These are phyloP conservation scores for Termitomyces sp. DNA, from an alignment of 768 basidiomycete species.

Conservation along the genomic window DNA sequence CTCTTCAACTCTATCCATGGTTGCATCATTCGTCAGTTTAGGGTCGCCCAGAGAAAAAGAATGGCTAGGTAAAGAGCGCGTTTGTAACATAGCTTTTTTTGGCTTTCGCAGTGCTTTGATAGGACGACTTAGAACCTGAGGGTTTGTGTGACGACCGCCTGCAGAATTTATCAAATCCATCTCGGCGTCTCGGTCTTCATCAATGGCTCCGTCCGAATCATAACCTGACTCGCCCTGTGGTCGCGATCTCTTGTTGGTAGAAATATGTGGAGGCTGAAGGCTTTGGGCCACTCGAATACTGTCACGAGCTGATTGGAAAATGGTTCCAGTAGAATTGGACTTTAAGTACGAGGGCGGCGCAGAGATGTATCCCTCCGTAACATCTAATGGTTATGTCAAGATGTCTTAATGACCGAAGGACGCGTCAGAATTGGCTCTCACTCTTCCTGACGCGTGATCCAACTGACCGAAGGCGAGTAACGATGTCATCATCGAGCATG, in stretches of 20 bases:
- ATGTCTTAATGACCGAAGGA: slow-evolving; percentile 14
- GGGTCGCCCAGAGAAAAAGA: slow-evolving; percentile 11
- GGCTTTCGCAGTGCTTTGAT: slow-evolving; percentile 36
- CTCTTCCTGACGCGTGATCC: slow-evolving; percentile 58
- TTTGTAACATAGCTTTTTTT: slow-evolving; percentile 24
- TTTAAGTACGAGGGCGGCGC: slow-evolving; percentile 33
- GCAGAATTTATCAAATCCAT: slow-evolving; percentile 1
- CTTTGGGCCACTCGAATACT: slow-evolving; percentile 42
- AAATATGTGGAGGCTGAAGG: slow-evolving; percentile 8
- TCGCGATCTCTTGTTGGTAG: slow-evolving; percentile 30
- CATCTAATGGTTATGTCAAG: slow-evolving; percentile 36
- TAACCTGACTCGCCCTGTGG: slow-evolving; percentile 22
- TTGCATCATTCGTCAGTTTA: slow-evolving; percentile 8
- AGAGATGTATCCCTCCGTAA: slow-evolving; percentile 53
- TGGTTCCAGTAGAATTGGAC: slow-evolving; percentile 31
- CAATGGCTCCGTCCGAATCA: slow-evolving; percentile 21
- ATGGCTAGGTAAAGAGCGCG: slow-evolving; percentile 32
- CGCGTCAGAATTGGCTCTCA: slow-evolving; percentile 23
- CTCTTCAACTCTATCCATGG: slow-evolving; percentile 14
- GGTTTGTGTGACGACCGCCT: slow-evolving; percentile 3
- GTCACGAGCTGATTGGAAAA: slow-evolving; percentile 55
- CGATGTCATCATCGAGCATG: slow-evolving; percentile 40
- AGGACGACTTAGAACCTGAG: slow-evolving; percentile 17
- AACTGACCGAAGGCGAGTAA: slow-evolving; percentile 48
- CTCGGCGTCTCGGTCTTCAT: slow-evolving; percentile 13